phyloP scores from a whole-genome alignment of 257 asterid species.

The Fraxinus excelsior region DNA sequence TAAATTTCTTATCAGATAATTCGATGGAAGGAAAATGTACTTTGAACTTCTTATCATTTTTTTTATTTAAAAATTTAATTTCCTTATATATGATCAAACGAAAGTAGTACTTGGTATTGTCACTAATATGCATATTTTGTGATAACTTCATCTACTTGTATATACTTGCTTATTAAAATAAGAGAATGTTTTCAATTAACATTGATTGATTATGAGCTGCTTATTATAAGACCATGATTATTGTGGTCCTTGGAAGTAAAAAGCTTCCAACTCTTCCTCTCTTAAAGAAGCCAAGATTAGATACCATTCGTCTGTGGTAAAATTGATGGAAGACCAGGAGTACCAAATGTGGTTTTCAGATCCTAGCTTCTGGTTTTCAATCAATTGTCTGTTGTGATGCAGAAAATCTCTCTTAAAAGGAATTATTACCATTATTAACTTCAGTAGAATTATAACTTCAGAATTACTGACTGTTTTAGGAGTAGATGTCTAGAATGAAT shows the following conservation, averaged over 20 bases:
- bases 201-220: neutral
- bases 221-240: neutral
- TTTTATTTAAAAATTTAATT: neutral
- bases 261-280: neutral
- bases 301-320: neutral
- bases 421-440: neutral
- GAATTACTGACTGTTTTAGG: neutral
- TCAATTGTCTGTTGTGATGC: neutral
- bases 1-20: slow-evolving; percentile 28
- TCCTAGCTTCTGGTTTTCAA: neutral
- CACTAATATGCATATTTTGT: slow-evolving; percentile 12
- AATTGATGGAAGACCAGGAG: neutral
- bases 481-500: neutral
- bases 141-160: neutral
- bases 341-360: neutral
- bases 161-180: neutral
- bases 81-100: neutral
- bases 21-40: neutral
- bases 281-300: neutral
- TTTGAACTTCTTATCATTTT: slow-evolving; percentile 9
- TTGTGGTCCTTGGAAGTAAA: neutral
- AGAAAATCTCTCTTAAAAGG: neutral
- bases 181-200: neutral
- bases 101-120: slow-evolving; percentile 14
- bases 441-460: neutral